Evolutionary conservation across 148 eudicot species (phyloP), one percentile per base, ranked within the genome.

Genomic region (Tetragonia tetragonoides): DNA sequence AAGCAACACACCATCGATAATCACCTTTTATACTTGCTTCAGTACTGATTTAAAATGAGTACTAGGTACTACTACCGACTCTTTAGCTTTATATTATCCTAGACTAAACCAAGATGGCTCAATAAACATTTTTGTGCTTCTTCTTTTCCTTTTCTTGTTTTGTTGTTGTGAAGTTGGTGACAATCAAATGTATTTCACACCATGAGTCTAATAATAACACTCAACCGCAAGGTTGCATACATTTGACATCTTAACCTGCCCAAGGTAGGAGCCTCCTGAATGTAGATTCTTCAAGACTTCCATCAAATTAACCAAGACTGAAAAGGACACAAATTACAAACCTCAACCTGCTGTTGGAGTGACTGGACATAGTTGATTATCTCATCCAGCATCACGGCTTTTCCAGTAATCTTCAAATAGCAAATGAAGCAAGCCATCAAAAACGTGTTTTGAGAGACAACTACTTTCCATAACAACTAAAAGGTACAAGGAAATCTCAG

Each of bases 261-360:
- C 49, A 46, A 67, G 11, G 47, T 8, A 12, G 49, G 46, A 66
- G 49, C 49, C 47, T 46, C 6, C 8, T 46, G 49, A 40, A 39
- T n/a, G 41, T 20, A 73, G 37, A 79, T 38, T 16, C 3, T 5
- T 40, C 4, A 67, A 11, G 12, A 41, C 46, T 66, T 28, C 1
- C 68, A 42, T 38, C 34, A 47, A 57, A 72, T 5, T 34, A 56
- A 23, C 17, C 61, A 76, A 23, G 37, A 34, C 24, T 60, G 59
- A 38, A 49, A 12, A 40, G 6, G 46, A 63, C 59, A 66, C 46
- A 82, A 24, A 78, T 62, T 69, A 61, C 85, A 75, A 84, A 92
- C 99, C 99, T 95, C 99, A 63, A 95, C 99, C 81, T 95, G 99
- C 78, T 91, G 98, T 78, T 94, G 98, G 71, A 94, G 88, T 46